A percentile compares a stretch with the other conserved stretches of the same genome.
These are phyloP conservation scores for Ambrosiella cleistominuta DNA, from an alignment of 2,329 filamentous ascomycete genomes.

Conservation along the genomic window DNA sequence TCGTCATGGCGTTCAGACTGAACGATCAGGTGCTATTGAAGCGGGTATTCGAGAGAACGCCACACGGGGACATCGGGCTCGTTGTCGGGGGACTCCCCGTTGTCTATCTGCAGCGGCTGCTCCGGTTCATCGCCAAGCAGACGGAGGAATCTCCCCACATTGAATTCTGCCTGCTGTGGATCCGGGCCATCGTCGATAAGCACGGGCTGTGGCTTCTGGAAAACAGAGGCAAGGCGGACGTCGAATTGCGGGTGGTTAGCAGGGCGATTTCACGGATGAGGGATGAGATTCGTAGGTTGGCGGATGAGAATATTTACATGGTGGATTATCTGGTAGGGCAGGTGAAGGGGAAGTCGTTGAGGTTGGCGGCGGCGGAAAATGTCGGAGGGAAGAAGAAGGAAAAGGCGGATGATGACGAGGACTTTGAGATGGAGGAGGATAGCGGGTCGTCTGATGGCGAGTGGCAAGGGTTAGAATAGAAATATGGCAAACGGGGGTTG, in stretches of 20 bases:
- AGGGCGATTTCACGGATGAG: conserved; percentile 66
- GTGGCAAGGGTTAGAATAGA: conserved; percentile 14
- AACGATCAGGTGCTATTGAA: conserved; percentile 72
- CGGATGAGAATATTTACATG: conserved; percentile 77
- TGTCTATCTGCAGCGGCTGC: conserved; percentile 69
- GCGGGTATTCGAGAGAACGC: conserved; percentile 70
- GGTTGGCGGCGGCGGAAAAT: conserved; percentile 14
- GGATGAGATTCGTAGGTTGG: conserved; percentile 63
- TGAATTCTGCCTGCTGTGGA: conserved; percentile 88
- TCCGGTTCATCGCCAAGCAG: conserved; percentile 75
- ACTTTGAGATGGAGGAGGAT: conserved; percentile 20
- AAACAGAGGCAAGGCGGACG: conserved; percentile 59
- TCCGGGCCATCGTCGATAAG: conserved; percentile 61
- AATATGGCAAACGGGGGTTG: not conserved
- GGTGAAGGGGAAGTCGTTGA: conserved; percentile 19
- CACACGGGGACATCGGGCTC: conserved; percentile 54
- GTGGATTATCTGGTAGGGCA: conserved; percentile 62
- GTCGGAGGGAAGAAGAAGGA: conserved; percentile 5
- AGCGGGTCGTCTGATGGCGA: conserved; percentile 21
- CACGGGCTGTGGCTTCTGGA: conserved; percentile 78
- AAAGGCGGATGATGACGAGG: conserved; percentile 17
- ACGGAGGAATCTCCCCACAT: conserved; percentile 83
- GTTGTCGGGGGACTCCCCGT: conserved; percentile 64
- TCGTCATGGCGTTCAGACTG: conserved; percentile 93
- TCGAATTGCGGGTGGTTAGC: conserved; percentile 69